A percentile compares a stretch with the other conserved stretches of the same genome.
Conservation (phyloP, 495 filamentous ascomycete species). For the Platismatia glauca region DNA sequence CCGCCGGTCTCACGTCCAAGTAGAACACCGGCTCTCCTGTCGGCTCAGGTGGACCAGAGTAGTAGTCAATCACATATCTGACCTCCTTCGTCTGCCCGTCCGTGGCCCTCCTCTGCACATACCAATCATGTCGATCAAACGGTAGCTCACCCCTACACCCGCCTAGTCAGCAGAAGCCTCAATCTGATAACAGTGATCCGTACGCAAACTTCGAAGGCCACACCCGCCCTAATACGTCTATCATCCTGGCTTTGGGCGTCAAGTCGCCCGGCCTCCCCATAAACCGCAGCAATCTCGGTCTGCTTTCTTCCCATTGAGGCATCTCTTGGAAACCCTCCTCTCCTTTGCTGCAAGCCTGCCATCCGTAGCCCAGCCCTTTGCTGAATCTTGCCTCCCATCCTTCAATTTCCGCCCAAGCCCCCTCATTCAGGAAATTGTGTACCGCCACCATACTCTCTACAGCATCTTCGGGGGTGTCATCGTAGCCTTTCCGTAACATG, state of each 20-base stretch:
- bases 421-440: conserved; percentile 97
- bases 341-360: conserved; percentile 64
- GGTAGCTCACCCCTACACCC: conserved; percentile 61
- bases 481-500: conserved; percentile 88
- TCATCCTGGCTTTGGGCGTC: conserved; percentile 78
- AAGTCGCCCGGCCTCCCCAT: conserved; percentile 79
- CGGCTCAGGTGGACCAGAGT: conserved; percentile 75
- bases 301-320: conserved; percentile 32
- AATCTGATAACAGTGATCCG: conserved; percentile 21
- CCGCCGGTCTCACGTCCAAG: conserved; percentile 88
- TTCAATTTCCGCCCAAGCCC: conserved; percentile 88
- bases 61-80: conserved; percentile 97
- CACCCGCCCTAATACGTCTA: conserved; percentile 65
- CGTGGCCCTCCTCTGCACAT: conserved; percentile 59
- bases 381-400: conserved; percentile 84
- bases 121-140: conserved; percentile 99
- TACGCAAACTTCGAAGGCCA: conserved; percentile 74
- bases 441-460: conserved; percentile 97
- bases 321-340: conserved; percentile 47
- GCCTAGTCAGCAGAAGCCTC: background rate
- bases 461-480: conserved; percentile 81
- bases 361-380: conserved; percentile 59
- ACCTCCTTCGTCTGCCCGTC: conserved; percentile 58
- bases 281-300: conserved; percentile 72
- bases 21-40: conserved; percentile 93